Conservation (phyloP, 1,284 basidiomycete genomes). For the Amylostereum chailletii region DNA sequence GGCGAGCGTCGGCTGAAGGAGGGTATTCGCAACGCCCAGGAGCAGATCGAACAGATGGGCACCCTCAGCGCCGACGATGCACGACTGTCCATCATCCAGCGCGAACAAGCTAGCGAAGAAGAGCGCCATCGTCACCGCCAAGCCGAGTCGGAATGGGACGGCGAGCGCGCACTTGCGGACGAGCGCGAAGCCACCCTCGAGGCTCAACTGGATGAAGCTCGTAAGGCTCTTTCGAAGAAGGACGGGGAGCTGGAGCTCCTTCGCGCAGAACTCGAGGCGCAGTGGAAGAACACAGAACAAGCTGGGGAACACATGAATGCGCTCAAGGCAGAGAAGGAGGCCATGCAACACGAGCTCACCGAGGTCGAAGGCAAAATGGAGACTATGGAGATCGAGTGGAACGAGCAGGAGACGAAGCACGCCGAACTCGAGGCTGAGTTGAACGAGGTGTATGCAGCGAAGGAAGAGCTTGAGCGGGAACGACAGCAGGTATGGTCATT, state of each 20-base stretch:
- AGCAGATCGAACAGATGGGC: constrained; percentile 48
- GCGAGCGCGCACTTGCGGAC: constrained; percentile 36
- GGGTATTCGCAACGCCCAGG: constrained; percentile 42
- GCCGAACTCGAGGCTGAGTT: constrained; percentile 45
- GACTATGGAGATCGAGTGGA: constrained; percentile 46
- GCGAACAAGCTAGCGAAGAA: constrained; percentile 29
- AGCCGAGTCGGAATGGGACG: constrained; percentile 36
- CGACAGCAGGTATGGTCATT: constrained; percentile 35
- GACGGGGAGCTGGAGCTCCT: constrained; percentile 41
- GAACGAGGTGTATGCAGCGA: constrained; percentile 37
- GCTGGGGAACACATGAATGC: constrained; percentile 16
- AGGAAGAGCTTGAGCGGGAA: constrained; percentile 45
- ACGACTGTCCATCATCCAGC: constrained; percentile 27
- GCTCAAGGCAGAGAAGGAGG: constrained; percentile 24
- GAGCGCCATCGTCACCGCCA: constrained; percentile 31
- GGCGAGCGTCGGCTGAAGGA: constrained; percentile 40
- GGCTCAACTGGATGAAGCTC: constrained; percentile 18
- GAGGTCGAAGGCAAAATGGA: constrained; percentile 25
- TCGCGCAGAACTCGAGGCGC: constrained; percentile 48
- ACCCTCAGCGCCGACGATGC: constrained; percentile 26
- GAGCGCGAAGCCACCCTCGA: constrained; percentile 22
- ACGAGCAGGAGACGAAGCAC: constrained; percentile 43
- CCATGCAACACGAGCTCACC: constrained; percentile 16
- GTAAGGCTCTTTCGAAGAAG: constrained; percentile 24
- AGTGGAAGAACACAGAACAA: constrained; percentile 49